These are phyloP conservation scores for Cryptosporidium baileyi DNA, from an alignment of 169 alveolate species.

Conservation along the genomic window DNA sequence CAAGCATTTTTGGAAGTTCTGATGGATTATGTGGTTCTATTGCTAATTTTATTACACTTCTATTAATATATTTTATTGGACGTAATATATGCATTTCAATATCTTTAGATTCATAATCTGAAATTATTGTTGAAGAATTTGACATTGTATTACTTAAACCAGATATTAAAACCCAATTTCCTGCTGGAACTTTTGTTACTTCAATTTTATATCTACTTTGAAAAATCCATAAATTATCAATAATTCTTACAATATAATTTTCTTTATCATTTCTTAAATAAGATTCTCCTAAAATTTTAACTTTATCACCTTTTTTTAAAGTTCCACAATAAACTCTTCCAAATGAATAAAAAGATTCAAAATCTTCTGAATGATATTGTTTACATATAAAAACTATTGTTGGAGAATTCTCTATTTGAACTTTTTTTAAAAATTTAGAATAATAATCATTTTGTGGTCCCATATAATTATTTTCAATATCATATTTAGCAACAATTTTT, in stretches of 20 bases:
- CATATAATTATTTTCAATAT: slow-evolving; percentile 72
- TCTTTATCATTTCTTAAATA: slow-evolving; percentile 96
- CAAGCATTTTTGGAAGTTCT: slow-evolving; percentile 98
- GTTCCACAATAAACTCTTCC: slow-evolving; percentile 98
- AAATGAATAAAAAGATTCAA: slow-evolving; percentile 90
- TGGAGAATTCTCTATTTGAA: slow-evolving; percentile 84
- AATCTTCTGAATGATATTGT: slow-evolving; percentile 91
- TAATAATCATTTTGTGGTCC: slow-evolving; percentile 72
- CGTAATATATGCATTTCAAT: slow-evolving; percentile 53
- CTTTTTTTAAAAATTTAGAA: slow-evolving; percentile 24
- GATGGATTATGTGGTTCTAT: slow-evolving; percentile 98
- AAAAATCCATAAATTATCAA: slow-evolving; percentile 88
- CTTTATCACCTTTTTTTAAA: slow-evolving; percentile 90
- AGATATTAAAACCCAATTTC: slow-evolving; percentile 94
- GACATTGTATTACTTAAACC: slow-evolving; percentile 91
- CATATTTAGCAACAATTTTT: slow-evolving; percentile 76
- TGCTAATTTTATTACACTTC: slow-evolving; percentile 85
- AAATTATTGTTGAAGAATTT: slow-evolving; percentile 87
- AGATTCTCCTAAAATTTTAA: slow-evolving; percentile 93
- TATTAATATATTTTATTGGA: slow-evolving; percentile 72
- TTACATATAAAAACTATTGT: slow-evolving; percentile 88
- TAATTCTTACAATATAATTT: slow-evolving; percentile 89
- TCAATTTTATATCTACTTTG: slow-evolving; percentile 93
- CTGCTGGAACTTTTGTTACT: slow-evolving; percentile 84
- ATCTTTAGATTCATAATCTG: neutral